phyloP scores from a whole-genome alignment of 1,284 basidiomycete species.

The Phlebopus sp. region DNA sequence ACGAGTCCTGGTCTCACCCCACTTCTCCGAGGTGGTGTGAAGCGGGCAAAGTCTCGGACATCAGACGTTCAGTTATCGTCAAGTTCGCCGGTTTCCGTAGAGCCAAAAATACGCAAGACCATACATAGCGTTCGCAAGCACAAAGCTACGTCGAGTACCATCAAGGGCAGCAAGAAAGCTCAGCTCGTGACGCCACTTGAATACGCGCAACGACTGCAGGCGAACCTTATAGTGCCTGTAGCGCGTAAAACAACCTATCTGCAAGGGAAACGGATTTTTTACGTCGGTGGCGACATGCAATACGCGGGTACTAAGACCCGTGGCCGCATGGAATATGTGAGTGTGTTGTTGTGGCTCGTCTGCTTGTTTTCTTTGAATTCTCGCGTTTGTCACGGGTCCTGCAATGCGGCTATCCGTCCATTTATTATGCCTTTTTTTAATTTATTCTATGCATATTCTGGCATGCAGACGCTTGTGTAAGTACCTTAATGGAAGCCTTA shows the following conservation, averaged over 20 bases:
- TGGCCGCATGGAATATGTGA: constrained; percentile 58
- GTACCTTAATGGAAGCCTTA: neutral
- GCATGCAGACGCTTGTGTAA: no score
- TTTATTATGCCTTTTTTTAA: no score
- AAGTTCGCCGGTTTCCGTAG: neutral
- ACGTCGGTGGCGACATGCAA: constrained; percentile 53
- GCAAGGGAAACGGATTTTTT: constrained; percentile 53
- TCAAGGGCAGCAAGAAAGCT: constrained; percentile 16
- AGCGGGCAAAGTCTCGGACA: neutral
- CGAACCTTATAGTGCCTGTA: constrained; percentile 18
- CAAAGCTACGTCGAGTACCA: constrained; percentile 19
- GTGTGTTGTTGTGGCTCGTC: constrained; percentile 22
- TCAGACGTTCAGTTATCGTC: neutral
- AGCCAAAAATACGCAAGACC: constrained; percentile 12
- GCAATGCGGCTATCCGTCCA: neutral
- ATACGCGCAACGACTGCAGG: constrained; percentile 38
- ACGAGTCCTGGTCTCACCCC: constrained; percentile 20
- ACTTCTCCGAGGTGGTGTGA: constrained; percentile 1
- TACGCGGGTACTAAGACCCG: constrained; percentile 49
- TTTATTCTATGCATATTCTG: no score
- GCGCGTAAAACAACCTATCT: constrained; percentile 37
- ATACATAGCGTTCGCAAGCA: constrained; percentile 7
- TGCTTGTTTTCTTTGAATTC: neutral
- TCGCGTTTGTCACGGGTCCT: no score
- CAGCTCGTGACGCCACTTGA: constrained; percentile 36